A percentile compares a stretch with the other conserved stretches of the same genome.
phyloP scores from a whole-genome alignment of 1,284 basidiomycete species.

The Sutorius eximius region DNA sequence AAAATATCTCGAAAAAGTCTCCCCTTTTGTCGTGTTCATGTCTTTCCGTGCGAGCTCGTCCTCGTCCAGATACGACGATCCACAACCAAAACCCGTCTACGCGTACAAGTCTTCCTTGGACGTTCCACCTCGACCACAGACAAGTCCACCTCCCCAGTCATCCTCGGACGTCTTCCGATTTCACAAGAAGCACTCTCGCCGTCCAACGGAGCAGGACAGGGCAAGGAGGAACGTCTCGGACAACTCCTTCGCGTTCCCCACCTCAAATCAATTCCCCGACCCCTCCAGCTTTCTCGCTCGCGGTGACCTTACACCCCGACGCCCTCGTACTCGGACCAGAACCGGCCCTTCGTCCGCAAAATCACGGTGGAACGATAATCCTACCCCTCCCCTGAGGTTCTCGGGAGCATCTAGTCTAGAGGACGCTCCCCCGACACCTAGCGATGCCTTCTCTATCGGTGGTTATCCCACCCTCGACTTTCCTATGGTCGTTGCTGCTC shows the following conservation, averaged over 20 bases:
- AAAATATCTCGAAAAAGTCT: neutral
- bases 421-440: conserved; percentile 65
- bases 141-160: conserved; percentile 27
- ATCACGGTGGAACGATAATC: conserved; percentile 42
- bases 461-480: conserved; percentile 42
- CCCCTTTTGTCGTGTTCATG: conserved; percentile 7
- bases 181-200: conserved; percentile 28
- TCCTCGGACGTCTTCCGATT: conserved; percentile 10
- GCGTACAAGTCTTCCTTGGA: conserved; percentile 18
- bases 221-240: conserved; percentile 16
- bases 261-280: conserved; percentile 23
- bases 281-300: conserved; percentile 20
- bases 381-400: conserved; percentile 53
- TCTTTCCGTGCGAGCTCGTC: conserved; percentile 48
- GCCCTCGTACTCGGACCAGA: conserved; percentile 51
- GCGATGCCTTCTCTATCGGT: conserved; percentile 47
- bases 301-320: conserved; percentile 30
- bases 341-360: conserved; percentile 53
- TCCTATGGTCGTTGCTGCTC: conserved; percentile 72
- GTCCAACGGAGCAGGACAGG: conserved; percentile 28
- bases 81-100: conserved; percentile 29
- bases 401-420: conserved; percentile 62
- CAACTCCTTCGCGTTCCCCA: conserved; percentile 30
- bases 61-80: conserved; percentile 50
- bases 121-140: conserved; percentile 28